Base-by-base conservation (phyloP, 805 yeast genomes). In the Ogataea trehalophila region DNA sequence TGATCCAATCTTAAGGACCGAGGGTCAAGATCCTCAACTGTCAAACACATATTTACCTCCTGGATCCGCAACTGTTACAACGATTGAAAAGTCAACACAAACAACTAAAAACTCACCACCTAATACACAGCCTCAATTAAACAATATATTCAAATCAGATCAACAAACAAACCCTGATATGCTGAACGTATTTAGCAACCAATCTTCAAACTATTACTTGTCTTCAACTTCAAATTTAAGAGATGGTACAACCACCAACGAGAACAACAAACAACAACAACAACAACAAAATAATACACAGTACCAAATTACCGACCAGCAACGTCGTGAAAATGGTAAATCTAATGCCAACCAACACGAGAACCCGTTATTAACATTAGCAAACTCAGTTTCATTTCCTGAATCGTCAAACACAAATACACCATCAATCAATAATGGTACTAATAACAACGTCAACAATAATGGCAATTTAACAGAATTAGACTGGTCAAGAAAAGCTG, bases 331-430 rank as follows among this genome's bases (percentile, higher is more conserved):
- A 13, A 26, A 26, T 11, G 31, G 31, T 6, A 39, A 44, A 11
- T 20, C 46, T 22, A 23, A 40, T 9, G 43, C 39, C 23, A 33
- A 33, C n/a, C 52, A 47, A 33, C 50, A 52, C 33, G 53, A 53
- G 5, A 64, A 63, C 45, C 67, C 67, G 4, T 47, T 63, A 20
- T 55, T 59, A 31, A 62, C 67, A 9, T 51, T 62, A 31, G 67
- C 67, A 9, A 61, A 64, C 40, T 62, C 67, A 2, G 65, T 41
- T 20, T 43, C 45, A 4, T 18, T 34, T 13, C 29, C 40, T 26
- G 33, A 26, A 13, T 14, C 39, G 23, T n/a, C 35, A 9, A 9
- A 20, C 2, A 14, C 31, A 3, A 36, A 35, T 34, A 34, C 45
- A 18, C 34, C 20, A 20, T 20, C 20, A 20, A 20, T 20, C 20